Conservation (phyloP, 2,329 filamentous ascomycete genomes). For the Curvularia verruculosa region DNA sequence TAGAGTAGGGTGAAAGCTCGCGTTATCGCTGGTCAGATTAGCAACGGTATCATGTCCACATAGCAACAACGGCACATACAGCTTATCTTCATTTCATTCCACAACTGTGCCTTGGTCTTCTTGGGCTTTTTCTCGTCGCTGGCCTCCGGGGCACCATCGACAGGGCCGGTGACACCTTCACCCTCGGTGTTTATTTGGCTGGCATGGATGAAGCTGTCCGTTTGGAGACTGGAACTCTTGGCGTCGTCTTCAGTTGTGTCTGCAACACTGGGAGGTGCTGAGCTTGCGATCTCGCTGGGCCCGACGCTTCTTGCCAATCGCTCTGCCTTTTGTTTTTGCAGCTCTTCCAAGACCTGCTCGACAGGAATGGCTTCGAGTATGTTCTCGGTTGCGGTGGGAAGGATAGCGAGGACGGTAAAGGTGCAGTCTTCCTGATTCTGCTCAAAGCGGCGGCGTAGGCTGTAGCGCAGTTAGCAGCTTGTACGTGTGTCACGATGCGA, state of each 20-base stretch:
- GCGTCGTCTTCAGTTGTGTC: constrained; percentile 72
- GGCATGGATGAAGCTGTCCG: constrained; percentile 81
- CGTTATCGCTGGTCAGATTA: constrained; percentile 71
- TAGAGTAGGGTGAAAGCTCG: constrained; percentile 91
- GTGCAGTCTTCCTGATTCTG: constrained; percentile 99
- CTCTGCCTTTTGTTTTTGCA: constrained; percentile 89
- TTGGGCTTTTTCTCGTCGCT: constrained; percentile 59
- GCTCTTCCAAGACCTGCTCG: constrained; percentile 88
- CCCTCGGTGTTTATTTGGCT: constrained; percentile 69
- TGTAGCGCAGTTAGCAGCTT: constrained; percentile 48
- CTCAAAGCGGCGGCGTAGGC: constrained; percentile 92
- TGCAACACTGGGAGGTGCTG: constrained; percentile 69
- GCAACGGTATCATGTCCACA: constrained; percentile 22
- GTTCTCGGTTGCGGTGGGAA: constrained; percentile 89
- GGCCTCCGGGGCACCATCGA: constrained; percentile 49
- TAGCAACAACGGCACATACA: constrained; percentile 62
- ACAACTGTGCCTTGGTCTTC: constrained; percentile 90
- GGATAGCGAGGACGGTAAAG: constrained; percentile 92
- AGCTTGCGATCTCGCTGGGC: constrained; percentile 64
- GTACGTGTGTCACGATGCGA: too few relatives aligned
- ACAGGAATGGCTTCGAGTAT: constrained; percentile 87
- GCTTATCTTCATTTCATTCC: constrained; percentile 96
- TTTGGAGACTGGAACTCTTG: constrained; percentile 76
- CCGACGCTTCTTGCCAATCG: constrained; percentile 66
- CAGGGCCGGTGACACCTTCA: constrained; percentile 53